Evolutionary conservation across 2,329 filamentous ascomycete species (phyloP).

Genomic region (Tolypocladium inflatum): DNA sequence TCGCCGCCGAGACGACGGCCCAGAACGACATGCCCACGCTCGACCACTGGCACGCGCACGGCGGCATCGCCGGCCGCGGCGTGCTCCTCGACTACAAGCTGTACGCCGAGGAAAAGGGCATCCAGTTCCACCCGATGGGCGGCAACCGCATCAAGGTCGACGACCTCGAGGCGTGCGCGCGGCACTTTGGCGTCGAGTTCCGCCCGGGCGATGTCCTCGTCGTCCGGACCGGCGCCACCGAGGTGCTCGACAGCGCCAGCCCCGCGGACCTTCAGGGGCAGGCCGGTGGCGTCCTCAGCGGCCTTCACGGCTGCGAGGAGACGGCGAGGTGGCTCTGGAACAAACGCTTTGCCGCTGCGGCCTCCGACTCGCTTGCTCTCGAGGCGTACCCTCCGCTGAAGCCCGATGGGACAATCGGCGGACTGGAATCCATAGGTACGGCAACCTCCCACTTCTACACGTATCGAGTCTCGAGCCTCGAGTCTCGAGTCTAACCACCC

Average conservation of each 20-base stretch:
- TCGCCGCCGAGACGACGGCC: conserved; percentile 15
- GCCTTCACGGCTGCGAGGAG: conserved; percentile 37
- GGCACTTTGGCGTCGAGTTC: conserved; percentile 52
- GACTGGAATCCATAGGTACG: conserved; percentile 26
- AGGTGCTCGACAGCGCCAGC: conserved; percentile 41
- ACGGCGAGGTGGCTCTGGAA: conserved; percentile 60
- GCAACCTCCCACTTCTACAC: not conserved
- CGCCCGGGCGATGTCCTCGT: conserved; percentile 58
- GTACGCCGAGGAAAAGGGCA: conserved; percentile 40
- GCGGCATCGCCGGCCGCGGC: conserved; percentile 44
- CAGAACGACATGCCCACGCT: conserved; percentile 19
- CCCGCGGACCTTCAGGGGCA: conserved; percentile 16
- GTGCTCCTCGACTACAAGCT: conserved; percentile 45
- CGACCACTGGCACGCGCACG: conserved; percentile 41
- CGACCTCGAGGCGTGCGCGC: conserved; percentile 49
- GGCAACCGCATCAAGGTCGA: conserved; percentile 42
- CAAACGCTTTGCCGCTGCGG: conserved; percentile 56
- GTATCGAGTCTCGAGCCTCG: rapidly evolving
- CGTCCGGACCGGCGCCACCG: conserved; percentile 53
- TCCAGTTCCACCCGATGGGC: conserved; percentile 40
- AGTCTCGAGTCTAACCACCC: not conserved
- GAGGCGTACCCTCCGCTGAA: conserved; percentile 51
- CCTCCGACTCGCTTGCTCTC: conserved; percentile 52
- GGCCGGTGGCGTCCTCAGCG: conserved; percentile 13
- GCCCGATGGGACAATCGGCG: conserved; percentile 24